Evolutionary conservation across 2,329 filamentous ascomycete genomes (phyloP).

Genomic region (Penicillium sp.): DNA sequence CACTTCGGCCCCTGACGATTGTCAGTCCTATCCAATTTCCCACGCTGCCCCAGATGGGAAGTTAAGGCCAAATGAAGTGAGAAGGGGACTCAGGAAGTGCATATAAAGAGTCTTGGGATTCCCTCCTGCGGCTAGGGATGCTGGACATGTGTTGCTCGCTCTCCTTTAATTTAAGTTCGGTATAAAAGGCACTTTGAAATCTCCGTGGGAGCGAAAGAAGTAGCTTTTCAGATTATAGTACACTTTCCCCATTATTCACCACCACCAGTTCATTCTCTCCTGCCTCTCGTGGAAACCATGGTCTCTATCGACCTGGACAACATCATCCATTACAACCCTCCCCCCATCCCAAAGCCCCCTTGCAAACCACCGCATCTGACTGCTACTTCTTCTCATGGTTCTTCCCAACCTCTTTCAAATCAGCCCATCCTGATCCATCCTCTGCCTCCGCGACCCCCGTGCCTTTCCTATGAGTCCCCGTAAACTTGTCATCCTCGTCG

Average conservation of each 20-base stretch:
- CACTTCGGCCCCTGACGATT: neutral
- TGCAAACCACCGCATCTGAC: conserved; percentile 1
- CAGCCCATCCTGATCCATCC: neutral
- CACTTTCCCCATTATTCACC: neutral
- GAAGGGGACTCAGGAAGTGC: neutral
- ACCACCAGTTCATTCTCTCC: neutral
- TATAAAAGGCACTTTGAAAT: neutral
- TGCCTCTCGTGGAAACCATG: conserved; percentile 3
- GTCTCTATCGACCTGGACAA: conserved; percentile 6
- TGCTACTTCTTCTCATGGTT: neutral
- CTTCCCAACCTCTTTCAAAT: neutral
- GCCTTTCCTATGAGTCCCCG: neutral
- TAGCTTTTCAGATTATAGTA: neutral
- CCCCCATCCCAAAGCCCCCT: conserved; percentile 1
- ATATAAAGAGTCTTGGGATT: conserved; percentile 6
- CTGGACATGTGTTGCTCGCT: conserved; percentile 1
- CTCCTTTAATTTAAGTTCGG: neutral
- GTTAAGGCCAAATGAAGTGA: neutral
- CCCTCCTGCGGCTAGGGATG: neutral
- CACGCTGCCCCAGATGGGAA: no score
- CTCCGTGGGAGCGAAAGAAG: neutral
- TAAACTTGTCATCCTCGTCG: neutral
- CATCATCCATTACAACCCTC: conserved; percentile 8
- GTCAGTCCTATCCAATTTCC: neutral
- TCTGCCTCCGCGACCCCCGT: neutral